Percentiles rank a stretch among this genome's conserved stretches.
Evolutionary conservation across 2,329 filamentous ascomycete species (phyloP).

Genomic region (Didymella pomorum): DNA sequence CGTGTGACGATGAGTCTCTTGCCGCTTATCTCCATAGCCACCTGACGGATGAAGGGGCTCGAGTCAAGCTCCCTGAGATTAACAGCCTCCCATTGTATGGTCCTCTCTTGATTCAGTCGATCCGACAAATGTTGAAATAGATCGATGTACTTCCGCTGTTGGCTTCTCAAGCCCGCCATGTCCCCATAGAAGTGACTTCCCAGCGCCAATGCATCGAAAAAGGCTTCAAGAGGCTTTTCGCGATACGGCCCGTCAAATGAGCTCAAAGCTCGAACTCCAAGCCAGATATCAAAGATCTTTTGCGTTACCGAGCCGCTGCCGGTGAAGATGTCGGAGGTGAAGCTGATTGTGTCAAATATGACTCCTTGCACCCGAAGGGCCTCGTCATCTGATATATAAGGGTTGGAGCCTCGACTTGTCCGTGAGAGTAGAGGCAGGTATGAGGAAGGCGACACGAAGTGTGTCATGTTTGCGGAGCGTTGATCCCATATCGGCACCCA

Average conservation of each 20-base stretch:
- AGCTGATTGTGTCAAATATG: neutral
- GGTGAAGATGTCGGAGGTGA: neutral
- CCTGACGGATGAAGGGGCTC: neutral
- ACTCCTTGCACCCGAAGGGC: neutral
- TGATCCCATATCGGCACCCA: neutral
- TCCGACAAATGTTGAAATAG: neutral
- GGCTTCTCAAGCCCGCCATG: neutral
- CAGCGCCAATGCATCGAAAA: neutral
- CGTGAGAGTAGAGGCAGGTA: neutral
- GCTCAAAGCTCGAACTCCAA: neutral
- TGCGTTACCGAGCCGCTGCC: neutral
- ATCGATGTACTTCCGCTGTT: neutral
- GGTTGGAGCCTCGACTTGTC: neutral
- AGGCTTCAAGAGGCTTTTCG: neutral
- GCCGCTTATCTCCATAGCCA: neutral
- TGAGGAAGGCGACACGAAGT: neutral
- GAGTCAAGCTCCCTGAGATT: neutral
- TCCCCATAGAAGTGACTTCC: neutral
- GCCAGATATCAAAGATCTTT: neutral
- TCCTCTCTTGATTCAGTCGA: neutral
- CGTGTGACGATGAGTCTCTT: neutral
- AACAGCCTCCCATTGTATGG: neutral
- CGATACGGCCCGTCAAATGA: neutral
- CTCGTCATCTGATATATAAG: neutral
- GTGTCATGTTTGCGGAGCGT: neutral